Conservation (phyloP, 2,329 filamentous ascomycete genomes). For the Lizonia empirigonia region DNA sequence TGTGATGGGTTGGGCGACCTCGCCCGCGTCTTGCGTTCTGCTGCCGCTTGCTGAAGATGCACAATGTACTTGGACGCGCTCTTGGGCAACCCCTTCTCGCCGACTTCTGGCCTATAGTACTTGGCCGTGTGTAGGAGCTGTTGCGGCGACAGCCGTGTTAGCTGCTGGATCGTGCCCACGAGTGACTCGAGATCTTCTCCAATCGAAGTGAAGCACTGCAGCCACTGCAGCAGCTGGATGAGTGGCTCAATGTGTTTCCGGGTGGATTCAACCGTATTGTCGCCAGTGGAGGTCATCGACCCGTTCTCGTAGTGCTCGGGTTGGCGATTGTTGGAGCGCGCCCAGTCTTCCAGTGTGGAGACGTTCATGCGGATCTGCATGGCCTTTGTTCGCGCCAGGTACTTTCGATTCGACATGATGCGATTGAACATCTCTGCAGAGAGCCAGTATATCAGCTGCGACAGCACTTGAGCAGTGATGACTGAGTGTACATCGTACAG, state of each 20-base stretch:
- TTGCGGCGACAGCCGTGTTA: conserved; percentile 81
- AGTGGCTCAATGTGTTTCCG: conserved; percentile 85
- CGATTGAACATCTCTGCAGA: conserved; percentile 96
- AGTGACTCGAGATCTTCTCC: conserved; percentile 89
- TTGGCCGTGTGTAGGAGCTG: conserved; percentile 91
- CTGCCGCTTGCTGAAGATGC: conserved; percentile 76
- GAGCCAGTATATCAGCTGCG: conserved; percentile 95
- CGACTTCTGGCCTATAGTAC: conserved; percentile 92
- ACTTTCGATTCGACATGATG: conserved; percentile 95
- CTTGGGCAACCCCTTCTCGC: conserved; percentile 89
- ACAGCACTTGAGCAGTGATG: conserved; percentile 87
- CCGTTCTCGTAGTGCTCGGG: conserved; percentile 96
- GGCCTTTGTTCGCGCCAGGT: conserved; percentile 92
- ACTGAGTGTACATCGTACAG: conserved; percentile 99
- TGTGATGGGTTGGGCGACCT: conserved; percentile 43
- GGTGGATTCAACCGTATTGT: conserved; percentile 83
- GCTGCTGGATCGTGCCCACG: conserved; percentile 84
- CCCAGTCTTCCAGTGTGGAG: conserved; percentile 94
- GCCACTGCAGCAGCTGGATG: conserved; percentile 93
- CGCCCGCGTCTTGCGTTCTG: conserved; percentile 50
- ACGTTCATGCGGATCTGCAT: conserved; percentile 99
- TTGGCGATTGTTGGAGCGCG: conserved; percentile 86
- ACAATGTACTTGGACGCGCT: conserved; percentile 85
- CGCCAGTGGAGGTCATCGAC: conserved; percentile 81
- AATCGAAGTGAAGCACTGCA: conserved; percentile 95